Percentiles rank a stretch among this genome's conserved stretches.
Conservation (phyloP, 371 early-diverging fungal genomes). For the Apophysomyces ossiformis region DNA sequence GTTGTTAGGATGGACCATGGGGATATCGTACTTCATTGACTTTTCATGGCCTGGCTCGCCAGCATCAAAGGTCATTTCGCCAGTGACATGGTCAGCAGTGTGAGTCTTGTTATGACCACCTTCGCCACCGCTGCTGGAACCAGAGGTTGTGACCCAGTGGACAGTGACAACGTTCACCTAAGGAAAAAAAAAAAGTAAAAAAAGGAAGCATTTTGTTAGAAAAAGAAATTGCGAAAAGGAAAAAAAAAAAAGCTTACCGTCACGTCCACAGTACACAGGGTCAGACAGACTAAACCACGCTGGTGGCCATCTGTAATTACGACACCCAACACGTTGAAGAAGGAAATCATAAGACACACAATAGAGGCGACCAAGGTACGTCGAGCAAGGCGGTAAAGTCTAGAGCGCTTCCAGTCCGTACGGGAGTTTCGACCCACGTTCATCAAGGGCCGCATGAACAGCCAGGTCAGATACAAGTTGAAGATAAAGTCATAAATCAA, state of each 20-base stretch:
- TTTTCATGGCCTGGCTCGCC: constrained; percentile 14
- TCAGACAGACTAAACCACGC: constrained; percentile 58
- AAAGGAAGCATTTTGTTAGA: neutral
- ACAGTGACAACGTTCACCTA: constrained; percentile 61
- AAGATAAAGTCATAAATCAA: constrained; percentile 38
- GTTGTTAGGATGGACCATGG: constrained; percentile 13
- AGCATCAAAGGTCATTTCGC: constrained; percentile 27
- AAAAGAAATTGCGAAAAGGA: constrained; percentile 4
- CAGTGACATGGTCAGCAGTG: constrained; percentile 23
- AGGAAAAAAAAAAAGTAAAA: neutral
- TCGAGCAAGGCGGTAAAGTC: constrained; percentile 50
- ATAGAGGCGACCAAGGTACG: constrained; percentile 55
- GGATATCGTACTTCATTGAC: constrained; percentile 9
- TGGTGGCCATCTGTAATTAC: constrained; percentile 53
- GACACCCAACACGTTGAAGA: constrained; percentile 51
- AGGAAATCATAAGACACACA: constrained; percentile 51
- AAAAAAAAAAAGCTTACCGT: constrained; percentile 35
- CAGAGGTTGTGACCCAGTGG: constrained; percentile 52
- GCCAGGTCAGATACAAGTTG: constrained; percentile 51
- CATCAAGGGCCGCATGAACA: constrained; percentile 53
- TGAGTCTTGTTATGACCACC: constrained; percentile 24
- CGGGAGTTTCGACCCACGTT: constrained; percentile 38
- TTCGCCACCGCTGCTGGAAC: constrained; percentile 12
- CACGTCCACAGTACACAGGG: constrained; percentile 60
- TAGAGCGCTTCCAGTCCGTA: constrained; percentile 49